These are phyloP conservation scores for Pyrenochaeta sp. DNA, from an alignment of 2,329 filamentous ascomycete species.

Conservation along the genomic window DNA sequence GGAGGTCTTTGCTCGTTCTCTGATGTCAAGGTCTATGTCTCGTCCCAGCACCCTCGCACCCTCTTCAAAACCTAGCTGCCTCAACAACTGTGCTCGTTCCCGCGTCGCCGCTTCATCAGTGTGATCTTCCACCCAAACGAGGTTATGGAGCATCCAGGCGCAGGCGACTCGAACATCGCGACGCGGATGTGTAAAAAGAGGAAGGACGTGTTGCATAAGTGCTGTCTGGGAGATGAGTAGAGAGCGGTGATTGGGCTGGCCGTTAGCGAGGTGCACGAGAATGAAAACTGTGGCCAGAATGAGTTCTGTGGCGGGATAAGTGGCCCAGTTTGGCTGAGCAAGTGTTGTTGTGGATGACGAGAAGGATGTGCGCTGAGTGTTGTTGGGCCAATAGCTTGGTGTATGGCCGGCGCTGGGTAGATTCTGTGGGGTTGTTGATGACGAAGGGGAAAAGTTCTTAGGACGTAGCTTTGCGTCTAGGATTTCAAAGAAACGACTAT, in stretches of 20 bases:
- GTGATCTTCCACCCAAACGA: constrained; percentile 82
- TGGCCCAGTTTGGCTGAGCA: constrained; percentile 50
- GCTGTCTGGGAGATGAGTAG: constrained; percentile 72
- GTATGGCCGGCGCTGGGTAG: constrained; percentile 18
- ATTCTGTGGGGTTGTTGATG: constrained; percentile 9
- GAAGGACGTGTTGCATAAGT: constrained; percentile 75
- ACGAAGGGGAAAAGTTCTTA: constrained; percentile 25
- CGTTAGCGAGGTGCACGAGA: constrained; percentile 87
- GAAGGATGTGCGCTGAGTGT: constrained; percentile 68
- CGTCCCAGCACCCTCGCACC: constrained; percentile 68
- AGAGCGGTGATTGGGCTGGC: constrained; percentile 78
- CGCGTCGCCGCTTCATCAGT: constrained; percentile 71
- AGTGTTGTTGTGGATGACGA: constrained; percentile 36
- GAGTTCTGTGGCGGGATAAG: constrained; percentile 64
- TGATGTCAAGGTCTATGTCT: constrained; percentile 81
- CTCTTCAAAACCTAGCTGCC: constrained; percentile 73
- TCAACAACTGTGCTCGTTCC: constrained; percentile 73
- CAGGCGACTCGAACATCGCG: constrained; percentile 78
- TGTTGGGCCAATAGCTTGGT: constrained; percentile 60
- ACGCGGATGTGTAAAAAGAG: constrained; percentile 77
- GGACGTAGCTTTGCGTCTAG: constrained; percentile 79
- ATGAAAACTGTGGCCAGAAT: constrained; percentile 81
- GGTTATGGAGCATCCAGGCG: constrained; percentile 85
- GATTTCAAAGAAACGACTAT: constrained; percentile 81
- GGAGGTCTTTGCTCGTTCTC: constrained; percentile 83